Conservation (phyloP, 208 protist species). For the Trypanosoma congolense region DNA sequence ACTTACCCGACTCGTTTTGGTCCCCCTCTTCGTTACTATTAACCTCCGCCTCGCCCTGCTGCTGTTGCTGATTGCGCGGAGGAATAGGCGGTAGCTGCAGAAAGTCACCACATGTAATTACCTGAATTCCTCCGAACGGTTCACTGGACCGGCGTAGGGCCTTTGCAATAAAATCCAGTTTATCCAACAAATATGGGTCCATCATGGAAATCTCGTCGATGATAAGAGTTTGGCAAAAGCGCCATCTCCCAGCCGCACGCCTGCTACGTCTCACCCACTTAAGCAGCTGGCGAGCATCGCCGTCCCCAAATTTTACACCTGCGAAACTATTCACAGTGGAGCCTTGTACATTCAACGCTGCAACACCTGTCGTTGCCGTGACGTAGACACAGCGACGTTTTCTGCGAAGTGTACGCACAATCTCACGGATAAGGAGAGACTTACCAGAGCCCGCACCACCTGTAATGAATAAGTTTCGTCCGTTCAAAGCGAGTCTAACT, state of each 20-base stretch:
- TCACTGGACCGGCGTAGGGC: slow-evolving; percentile 28
- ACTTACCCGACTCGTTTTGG: not conserved
- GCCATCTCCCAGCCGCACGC: slow-evolving; percentile 32
- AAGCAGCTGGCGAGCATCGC: slow-evolving; percentile 25
- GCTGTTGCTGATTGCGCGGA: slow-evolving; percentile 1
- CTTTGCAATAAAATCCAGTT: slow-evolving; percentile 44
- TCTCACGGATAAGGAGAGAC: slow-evolving; percentile 44
- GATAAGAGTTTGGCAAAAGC: slow-evolving; percentile 41
- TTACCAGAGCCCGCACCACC: slow-evolving; percentile 66
- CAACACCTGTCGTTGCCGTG: slow-evolving; percentile 58
- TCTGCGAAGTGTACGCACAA: slow-evolving; percentile 27
- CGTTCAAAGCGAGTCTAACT: slow-evolving; percentile 20
- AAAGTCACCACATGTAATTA: slow-evolving; percentile 81
- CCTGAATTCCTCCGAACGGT: slow-evolving; percentile 75
- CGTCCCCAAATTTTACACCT: slow-evolving; percentile 34
- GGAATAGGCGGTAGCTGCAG: slow-evolving; percentile 61
- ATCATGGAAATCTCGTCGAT: slow-evolving; percentile 83
- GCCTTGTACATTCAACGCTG: slow-evolving; percentile 52
- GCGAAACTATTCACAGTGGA: slow-evolving; percentile 54
- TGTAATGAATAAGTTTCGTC: slow-evolving; percentile 54
- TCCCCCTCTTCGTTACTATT: not conserved
- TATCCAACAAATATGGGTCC: slow-evolving; percentile 39
- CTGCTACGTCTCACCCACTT: slow-evolving; percentile 30
- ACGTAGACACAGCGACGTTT: slow-evolving; percentile 32
- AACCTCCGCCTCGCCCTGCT: not conserved